These are phyloP conservation scores for Penicillium sp. DNA, from an alignment of 2,329 filamentous ascomycete genomes.

Conservation along the genomic window DNA sequence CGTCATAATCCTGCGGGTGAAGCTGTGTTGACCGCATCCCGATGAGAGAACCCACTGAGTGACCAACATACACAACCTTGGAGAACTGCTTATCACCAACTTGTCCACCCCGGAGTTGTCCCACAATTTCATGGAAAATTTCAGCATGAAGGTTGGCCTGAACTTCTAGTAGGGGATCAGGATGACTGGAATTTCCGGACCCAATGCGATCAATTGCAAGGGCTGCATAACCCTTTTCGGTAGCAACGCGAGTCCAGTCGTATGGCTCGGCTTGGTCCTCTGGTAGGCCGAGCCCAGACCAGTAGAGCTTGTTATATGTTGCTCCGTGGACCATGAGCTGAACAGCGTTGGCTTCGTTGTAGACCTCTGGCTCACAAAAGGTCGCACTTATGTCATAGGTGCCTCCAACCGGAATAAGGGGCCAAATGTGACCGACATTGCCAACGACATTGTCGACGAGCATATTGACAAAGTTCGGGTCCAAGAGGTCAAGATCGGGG, in stretches of 20 bases:
- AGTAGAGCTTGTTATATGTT: constrained; percentile 8
- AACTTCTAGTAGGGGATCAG: constrained; percentile 13
- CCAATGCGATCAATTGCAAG: constrained; percentile 19
- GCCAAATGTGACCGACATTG: no score
- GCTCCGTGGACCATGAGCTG: constrained; percentile 7
- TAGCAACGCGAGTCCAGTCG: constrained; percentile 8
- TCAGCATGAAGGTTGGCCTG: constrained; percentile 8
- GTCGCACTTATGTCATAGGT: constrained; percentile 1
- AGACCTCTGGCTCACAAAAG: constrained; percentile 4
- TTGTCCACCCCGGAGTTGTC: constrained; percentile 3
- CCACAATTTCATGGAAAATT: constrained; percentile 4
- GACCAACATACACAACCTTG: constrained; percentile 9
- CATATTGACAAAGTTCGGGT: no score
- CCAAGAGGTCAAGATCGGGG: no score
- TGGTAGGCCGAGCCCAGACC: constrained; percentile 5
- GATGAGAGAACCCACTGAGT: constrained; percentile 7
- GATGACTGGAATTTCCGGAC: constrained; percentile 13
- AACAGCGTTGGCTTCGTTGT: constrained; percentile 2
- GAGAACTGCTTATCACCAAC: constrained; percentile 6
- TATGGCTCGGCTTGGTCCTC: constrained; percentile 6
- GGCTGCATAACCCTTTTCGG: constrained; percentile 14
- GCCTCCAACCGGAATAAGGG: no score
- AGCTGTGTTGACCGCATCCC: constrained; percentile 1
- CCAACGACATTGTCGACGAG: no score
- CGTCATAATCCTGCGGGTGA: constrained; percentile 10